Evolutionary conservation across 163 green algal genomes (phyloP).

Genomic region (Prototheca cutis): DNA sequence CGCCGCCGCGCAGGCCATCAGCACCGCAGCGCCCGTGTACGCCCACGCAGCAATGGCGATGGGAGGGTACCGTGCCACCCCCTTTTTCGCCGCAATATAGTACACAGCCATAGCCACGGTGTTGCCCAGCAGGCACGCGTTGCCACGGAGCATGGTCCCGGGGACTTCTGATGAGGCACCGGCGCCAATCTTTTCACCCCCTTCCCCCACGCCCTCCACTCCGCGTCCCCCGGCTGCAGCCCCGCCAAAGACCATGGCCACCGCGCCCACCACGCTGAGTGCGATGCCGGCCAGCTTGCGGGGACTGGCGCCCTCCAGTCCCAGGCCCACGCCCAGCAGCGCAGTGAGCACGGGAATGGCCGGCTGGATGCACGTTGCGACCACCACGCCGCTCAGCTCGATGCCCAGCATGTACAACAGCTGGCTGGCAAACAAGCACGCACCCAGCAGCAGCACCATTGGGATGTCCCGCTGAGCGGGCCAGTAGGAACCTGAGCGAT

Average conservation of each 20-base stretch:
- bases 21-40: slow-evolving; percentile 29
- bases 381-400: slow-evolving; percentile 49
- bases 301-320: slow-evolving; percentile 36
- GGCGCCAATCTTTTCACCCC: no score
- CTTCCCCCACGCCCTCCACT: background rate
- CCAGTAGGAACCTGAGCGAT: no score
- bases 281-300: slow-evolving; percentile 47
- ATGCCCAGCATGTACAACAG: slow-evolving; percentile 69
- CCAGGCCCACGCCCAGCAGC: slow-evolving; percentile 39
- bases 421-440: slow-evolving; percentile 56
- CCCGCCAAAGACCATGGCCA: slow-evolving; percentile 43
- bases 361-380: slow-evolving; percentile 67
- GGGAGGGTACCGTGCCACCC: slow-evolving; percentile 14
- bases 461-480: slow-evolving; percentile 33
- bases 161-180: no score
- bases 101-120: slow-evolving; percentile 47
- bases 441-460: slow-evolving; percentile 26
- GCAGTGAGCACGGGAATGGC: slow-evolving; percentile 57
- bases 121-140: slow-evolving; percentile 45
- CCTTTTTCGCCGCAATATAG: slow-evolving; percentile 41
- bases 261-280: slow-evolving; percentile 39
- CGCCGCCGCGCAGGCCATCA: slow-evolving; percentile 41
- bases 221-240: background rate
- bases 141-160: slow-evolving; percentile 40
- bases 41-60: slow-evolving; percentile 27